Base-by-base conservation (phyloP, 2,329 filamentous ascomycete species). In the Venturia asperata region DNA sequence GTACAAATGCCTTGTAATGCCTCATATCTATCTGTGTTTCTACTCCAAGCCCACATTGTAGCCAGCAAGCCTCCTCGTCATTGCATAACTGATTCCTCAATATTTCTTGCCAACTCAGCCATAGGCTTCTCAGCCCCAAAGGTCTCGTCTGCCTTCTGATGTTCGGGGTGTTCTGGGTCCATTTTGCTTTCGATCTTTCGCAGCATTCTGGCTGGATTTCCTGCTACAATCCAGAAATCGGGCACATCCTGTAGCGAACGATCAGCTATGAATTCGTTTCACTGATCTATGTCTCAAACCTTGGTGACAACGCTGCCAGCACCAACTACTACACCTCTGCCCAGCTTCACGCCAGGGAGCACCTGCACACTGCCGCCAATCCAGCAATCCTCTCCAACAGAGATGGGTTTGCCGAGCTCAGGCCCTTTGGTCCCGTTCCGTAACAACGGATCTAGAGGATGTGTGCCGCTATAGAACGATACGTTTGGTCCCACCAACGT, bases 231-330 rank as follows among this genome's bases (percentile, higher is more conserved):
- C 10, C 81, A 81, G 68, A 84, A 86, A 9, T 83, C 81, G 5
- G 85, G 81, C n/a, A 90, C 83, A 74, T 88, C 80, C 77, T 78
- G 61, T 19, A 7, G 11, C 39, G 11, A 30, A 6, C 3, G 2
- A 52, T 70, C 47, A 68, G 66, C 45, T 19, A 60, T 19, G 17
- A 17, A 39, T 13, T 34, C 52, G 17, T 37, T 21, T 60, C 1
- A 19, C 19, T 61, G 49, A 63, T 43, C 45, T 55, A 58, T 52
- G 62, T 24, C 55, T 61, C 70, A 62, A 67, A 81, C 81, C 78
- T 88, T 94, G 1, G 90, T 94, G 30, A 96, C 91, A 4, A 95
- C 89, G 72, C 87, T 91, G 0, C 88, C 90, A 1, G 92, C 91
- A 0, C 90, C 92, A 67, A 96, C 82, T 0, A 87, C 89, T 5